Conservation (phyloP, 495 filamentous ascomycete genomes). For the Neurospora discreta region DNA sequence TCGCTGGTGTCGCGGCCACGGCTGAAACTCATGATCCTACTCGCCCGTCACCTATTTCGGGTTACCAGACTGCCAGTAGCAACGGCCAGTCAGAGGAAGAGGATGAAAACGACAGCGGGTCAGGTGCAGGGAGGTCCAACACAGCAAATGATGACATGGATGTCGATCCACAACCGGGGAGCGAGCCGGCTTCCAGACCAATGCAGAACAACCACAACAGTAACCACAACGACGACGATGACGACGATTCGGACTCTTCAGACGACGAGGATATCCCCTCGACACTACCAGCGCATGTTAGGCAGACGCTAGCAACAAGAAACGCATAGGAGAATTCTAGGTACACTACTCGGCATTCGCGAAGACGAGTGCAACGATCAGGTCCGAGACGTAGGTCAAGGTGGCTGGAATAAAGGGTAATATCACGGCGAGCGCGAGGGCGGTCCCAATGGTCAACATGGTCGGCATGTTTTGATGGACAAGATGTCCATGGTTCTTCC, state of each 20-base stretch:
- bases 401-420: background rate
- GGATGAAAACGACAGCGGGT: background rate
- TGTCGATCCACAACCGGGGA: background rate
- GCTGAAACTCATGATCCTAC: constrained; percentile 24
- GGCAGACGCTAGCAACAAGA: constrained; percentile 7
- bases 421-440: background rate
- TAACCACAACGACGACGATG: constrained; percentile 10
- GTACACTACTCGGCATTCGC: background rate
- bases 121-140: background rate
- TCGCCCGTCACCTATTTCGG: background rate
- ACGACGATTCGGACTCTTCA: constrained; percentile 20
- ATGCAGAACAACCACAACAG: background rate
- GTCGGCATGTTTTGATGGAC: background rate
- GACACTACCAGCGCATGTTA: constrained; percentile 21
- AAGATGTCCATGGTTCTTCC: background rate
- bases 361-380: background rate
- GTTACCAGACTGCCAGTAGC: constrained; percentile 5
- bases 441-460: background rate
- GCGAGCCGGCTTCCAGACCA: background rate
- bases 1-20: constrained; percentile 21
- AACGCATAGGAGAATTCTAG: background rate
- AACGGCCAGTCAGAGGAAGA: background rate
- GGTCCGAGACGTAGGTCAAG: background rate
- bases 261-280: constrained; percentile 35
- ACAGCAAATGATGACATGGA: background rate